Conservation (phyloP, 2,329 filamentous ascomycete species). For the Mycosphaerelloides madeirae region DNA sequence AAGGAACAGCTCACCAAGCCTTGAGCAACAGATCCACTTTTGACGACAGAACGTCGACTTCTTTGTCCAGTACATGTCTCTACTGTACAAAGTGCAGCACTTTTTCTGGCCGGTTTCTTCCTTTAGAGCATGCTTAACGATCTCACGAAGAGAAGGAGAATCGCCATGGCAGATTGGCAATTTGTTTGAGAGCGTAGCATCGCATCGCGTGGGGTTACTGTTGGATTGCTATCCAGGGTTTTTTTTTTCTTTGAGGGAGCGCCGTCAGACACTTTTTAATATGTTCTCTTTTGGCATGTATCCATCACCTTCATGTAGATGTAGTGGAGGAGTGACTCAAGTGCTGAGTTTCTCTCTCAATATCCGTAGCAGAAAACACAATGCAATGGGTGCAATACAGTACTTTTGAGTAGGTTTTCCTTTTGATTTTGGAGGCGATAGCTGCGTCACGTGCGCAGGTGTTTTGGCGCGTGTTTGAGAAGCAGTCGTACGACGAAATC, state of each 20-base stretch:
- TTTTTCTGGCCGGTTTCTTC: not conserved
- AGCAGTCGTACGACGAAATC: too few species aligned
- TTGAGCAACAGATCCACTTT: slow-evolving; percentile 16
- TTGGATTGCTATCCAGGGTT: too few species aligned
- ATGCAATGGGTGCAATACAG: too few species aligned
- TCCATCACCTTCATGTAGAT: slow-evolving; percentile 7
- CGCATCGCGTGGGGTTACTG: too few species aligned
- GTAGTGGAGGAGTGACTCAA: slow-evolving; percentile 19
- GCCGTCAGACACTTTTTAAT: too few species aligned
- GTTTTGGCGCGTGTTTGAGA: too few species aligned
- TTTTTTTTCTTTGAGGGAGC: too few species aligned
- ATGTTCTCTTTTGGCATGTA: slow-evolving; percentile 8
- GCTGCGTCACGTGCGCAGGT: too few species aligned
- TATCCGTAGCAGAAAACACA: too few species aligned
- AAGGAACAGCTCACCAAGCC: slow-evolving; percentile 57
- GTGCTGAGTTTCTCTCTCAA: slow-evolving; percentile 16
- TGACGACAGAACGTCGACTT: slow-evolving; percentile 2
- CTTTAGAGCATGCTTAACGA: slow-evolving; percentile 11
- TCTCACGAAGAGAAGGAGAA: slow-evolving; percentile 13
- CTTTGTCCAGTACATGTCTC: slow-evolving; percentile 9
- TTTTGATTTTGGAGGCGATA: too few species aligned
- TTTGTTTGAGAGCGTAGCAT: too few species aligned
- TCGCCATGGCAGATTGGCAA: not conserved
- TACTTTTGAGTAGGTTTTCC: too few species aligned
- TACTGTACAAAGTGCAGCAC: slow-evolving; percentile 14